A percentile compares a stretch with the other conserved stretches of the same genome.
Conservation (phyloP, 371 early-diverging fungal species). For the Mortierella sp. region DNA sequence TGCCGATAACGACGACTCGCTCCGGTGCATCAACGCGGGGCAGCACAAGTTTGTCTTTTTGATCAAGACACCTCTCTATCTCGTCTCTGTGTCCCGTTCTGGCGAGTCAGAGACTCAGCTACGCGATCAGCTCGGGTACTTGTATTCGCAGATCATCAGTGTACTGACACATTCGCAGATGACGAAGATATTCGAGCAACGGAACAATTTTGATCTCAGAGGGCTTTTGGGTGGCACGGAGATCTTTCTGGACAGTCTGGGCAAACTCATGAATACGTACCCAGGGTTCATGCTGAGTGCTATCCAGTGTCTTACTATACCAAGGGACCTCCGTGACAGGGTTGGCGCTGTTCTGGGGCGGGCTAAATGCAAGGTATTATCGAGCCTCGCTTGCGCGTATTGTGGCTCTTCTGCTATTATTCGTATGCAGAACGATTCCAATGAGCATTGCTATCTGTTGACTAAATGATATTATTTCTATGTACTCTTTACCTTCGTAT, state of each 20-base stretch:
- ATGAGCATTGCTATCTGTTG: too few relatives aligned
- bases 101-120: slow-evolving; percentile 87
- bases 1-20: slow-evolving; percentile 82
- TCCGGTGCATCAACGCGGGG: slow-evolving; percentile 83
- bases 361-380: slow-evolving; percentile 68
- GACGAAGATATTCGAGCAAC: slow-evolving; percentile 86
- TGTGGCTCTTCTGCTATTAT: too few relatives aligned
- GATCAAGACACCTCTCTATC: slow-evolving; percentile 84
- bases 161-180: slow-evolving; percentile 87
- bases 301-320: slow-evolving; percentile 81
- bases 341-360: slow-evolving; percentile 68
- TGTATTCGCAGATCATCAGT: slow-evolving; percentile 90
- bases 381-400: background rate
- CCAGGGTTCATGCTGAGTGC: slow-evolving; percentile 83
- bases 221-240: slow-evolving; percentile 79
- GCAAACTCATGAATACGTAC: slow-evolving; percentile 76
- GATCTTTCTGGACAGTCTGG: slow-evolving; percentile 84
- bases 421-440: too few relatives aligned
- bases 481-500: background rate
- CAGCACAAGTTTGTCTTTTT: slow-evolving; percentile 87
- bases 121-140: slow-evolving; percentile 80
- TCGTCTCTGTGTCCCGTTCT: slow-evolving; percentile 83
- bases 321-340: slow-evolving; percentile 71
- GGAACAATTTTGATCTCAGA: slow-evolving; percentile 91
- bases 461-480: too few relatives aligned